phyloP scores from a whole-genome alignment of 225 moss, liverwort and hornwort genomes.

The Bryum argenteum region DNA sequence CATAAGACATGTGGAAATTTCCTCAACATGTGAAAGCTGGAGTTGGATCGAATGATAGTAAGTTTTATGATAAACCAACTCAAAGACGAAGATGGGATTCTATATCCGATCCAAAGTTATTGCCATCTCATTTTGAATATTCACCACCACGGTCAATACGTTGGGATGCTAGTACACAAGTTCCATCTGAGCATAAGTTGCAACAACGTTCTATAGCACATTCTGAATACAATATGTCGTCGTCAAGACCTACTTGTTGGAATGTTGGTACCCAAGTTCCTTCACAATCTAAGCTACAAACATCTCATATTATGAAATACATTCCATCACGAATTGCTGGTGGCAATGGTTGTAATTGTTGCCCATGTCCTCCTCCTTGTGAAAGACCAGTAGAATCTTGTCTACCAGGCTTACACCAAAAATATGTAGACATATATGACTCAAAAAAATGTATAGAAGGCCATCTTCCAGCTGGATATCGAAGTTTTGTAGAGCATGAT shows the following conservation, averaged over 20 bases:
- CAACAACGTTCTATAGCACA: not conserved
- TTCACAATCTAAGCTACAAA: slow-evolving; percentile 8
- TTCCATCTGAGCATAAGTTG: slow-evolving; percentile 1
- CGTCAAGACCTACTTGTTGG: not conserved
- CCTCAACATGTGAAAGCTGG: slow-evolving; percentile 28
- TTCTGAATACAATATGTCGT: not conserved
- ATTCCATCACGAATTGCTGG: slow-evolving; percentile 36
- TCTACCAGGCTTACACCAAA: slow-evolving; percentile 52
- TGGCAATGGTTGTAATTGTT: slow-evolving; percentile 44
- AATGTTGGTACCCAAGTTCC: slow-evolving; percentile 44
- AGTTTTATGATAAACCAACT: slow-evolving; percentile 27
- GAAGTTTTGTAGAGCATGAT: slow-evolving; percentile 53
- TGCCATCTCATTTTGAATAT: slow-evolving; percentile 29
- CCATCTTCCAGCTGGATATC: slow-evolving; percentile 42
- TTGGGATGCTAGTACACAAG: slow-evolving; percentile 18
- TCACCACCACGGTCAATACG: slow-evolving; percentile 20
- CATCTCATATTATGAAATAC: not conserved
- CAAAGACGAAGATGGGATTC: slow-evolving; percentile 45
- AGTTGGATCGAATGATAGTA: slow-evolving; percentile 9
- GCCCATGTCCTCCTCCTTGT: slow-evolving; percentile 5
- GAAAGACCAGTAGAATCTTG: slow-evolving; percentile 36
- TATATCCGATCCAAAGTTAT: slow-evolving; percentile 19
- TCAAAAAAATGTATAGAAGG: slow-evolving; percentile 37
- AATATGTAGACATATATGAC: slow-evolving; percentile 31
- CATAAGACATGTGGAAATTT: slow-evolving; percentile 38